These are phyloP conservation scores for Wickerhamiella occidentalis DNA, from an alignment of 805 yeast genomes.

Conservation along the genomic window DNA sequence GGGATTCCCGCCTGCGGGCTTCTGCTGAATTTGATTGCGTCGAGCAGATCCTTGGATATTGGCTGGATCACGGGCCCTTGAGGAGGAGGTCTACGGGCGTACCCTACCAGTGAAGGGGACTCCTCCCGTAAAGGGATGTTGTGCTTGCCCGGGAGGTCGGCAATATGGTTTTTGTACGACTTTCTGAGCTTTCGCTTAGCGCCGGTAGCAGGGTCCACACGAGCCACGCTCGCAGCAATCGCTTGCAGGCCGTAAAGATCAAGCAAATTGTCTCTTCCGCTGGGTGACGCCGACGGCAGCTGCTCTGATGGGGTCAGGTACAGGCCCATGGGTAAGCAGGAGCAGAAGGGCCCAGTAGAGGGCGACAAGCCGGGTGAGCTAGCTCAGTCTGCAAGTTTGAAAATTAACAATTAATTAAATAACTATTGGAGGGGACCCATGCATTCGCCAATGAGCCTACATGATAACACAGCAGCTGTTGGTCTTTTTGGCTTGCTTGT, in stretches of 20 bases:
- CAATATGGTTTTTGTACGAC: slow-evolving; percentile 86
- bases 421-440: too few relatives aligned
- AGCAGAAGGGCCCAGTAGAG: neutral
- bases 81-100: slow-evolving; percentile 22
- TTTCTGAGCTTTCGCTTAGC: slow-evolving; percentile 88
- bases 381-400: too few relatives aligned
- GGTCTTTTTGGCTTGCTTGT: slow-evolving; percentile 91
- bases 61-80: slow-evolving; percentile 29
- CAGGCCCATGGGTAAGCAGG: slow-evolving; percentile 5
- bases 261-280: slow-evolving; percentile 36
- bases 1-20: slow-evolving; percentile 61
- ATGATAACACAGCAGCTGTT: slow-evolving; percentile 78
- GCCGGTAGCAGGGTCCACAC: slow-evolving; percentile 77
- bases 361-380: neutral
- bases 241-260: slow-evolving; percentile 53
- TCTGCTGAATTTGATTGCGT: slow-evolving; percentile 48
- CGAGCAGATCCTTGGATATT: slow-evolving; percentile 38
- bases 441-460: too few relatives aligned
- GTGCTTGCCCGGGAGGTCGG: slow-evolving; percentile 61
- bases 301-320: slow-evolving; percentile 12
- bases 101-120: slow-evolving; percentile 20
- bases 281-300: slow-evolving; percentile 30
- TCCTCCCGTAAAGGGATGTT: slow-evolving; percentile 28
- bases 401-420: too few relatives aligned
- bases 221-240: slow-evolving; percentile 68